phyloP scores from a whole-genome alignment of 139 green algal genomes.

The Volvox africanus region DNA sequence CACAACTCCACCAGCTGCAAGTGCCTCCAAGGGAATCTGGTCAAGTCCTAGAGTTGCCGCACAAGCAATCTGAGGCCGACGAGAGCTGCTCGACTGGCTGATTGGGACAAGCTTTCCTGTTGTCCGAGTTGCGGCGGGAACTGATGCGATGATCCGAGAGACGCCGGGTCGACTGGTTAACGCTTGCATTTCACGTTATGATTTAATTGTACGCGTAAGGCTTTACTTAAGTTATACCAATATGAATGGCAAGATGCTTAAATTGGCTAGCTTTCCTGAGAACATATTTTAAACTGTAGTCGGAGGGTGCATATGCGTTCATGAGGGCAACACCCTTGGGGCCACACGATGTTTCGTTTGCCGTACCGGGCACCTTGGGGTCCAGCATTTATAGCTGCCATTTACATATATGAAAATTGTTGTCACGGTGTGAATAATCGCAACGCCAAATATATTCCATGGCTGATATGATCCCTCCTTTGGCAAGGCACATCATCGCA shows the following conservation, averaged over 20 bases:
- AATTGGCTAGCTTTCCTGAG: no score
- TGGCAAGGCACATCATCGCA: no score
- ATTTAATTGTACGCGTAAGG: no score
- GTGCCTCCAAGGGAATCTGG: conserved; percentile 11
- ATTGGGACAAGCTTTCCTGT: not conserved
- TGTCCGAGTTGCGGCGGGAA: not conserved
- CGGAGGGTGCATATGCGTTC: not conserved
- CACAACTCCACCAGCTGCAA: not conserved
- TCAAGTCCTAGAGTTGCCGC: not conserved
- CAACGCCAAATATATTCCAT: no score
- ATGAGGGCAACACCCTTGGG: not conserved
- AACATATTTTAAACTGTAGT: no score
- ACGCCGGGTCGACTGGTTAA: not conserved
- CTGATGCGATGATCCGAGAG: not conserved
- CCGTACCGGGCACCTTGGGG: not conserved
- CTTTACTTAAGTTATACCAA: no score
- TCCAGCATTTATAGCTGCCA: not conserved
- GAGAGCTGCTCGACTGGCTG: not conserved
- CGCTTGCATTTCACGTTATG: not conserved
- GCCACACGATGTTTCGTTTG: not conserved
- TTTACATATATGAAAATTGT: no score
- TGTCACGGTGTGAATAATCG: no score
- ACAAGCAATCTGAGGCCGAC: not conserved
- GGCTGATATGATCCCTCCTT: no score
- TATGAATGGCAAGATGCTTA: no score